Evolutionary conservation across 441 rosid genomes (phyloP).

Genomic region (Euphorbia corollata): DNA sequence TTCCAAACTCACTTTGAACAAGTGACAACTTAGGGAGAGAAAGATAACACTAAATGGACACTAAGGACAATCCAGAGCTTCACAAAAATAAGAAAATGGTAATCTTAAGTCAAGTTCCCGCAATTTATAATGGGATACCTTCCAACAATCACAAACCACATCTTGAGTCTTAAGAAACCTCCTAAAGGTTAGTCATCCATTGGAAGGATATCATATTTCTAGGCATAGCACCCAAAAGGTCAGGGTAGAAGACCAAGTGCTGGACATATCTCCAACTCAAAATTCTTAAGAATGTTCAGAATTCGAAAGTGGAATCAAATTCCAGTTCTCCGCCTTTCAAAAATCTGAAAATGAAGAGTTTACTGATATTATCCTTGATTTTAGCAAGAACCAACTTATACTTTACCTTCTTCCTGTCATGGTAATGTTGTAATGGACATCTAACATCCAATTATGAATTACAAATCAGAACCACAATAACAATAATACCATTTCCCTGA

Average conservation of each 20-base stretch:
- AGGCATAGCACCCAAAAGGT: neutral
- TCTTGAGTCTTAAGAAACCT: neutral
- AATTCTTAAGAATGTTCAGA: neutral
- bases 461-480: neutral
- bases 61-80: neutral
- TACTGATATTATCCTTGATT: neutral
- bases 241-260: neutral
- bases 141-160: neutral
- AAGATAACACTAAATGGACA: neutral
- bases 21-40: neutral
- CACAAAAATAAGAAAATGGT: neutral
- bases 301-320: neutral
- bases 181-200: neutral
- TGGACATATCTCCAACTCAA: neutral
- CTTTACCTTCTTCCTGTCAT: neutral
- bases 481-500: neutral
- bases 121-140: too few species aligned
- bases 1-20: slow-evolving; percentile 1
- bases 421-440: too few species aligned
- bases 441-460: neutral
- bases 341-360: neutral
- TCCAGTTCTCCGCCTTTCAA: neutral
- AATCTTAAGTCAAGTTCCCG: too few species aligned
- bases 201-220: slow-evolving; percentile 4
- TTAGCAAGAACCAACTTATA: neutral